Percentiles rank a stretch among this genome's conserved stretches.
Evolutionary conservation across 2,329 filamentous ascomycete genomes (phyloP).

Genomic region (Aspergillus versicolor): DNA sequence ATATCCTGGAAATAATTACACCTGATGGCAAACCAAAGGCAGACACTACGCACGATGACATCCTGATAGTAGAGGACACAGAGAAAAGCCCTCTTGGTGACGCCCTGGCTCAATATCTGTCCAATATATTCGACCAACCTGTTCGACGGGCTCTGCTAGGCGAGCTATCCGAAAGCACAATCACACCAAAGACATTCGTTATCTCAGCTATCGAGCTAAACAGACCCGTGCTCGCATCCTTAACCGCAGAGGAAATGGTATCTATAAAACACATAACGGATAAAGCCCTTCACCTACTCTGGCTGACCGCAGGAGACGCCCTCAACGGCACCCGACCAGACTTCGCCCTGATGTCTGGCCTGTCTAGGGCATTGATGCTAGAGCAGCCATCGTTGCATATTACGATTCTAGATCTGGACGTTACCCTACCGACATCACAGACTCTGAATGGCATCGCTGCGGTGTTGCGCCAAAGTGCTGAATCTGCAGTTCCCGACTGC

Average conservation of each 20-base stretch:
- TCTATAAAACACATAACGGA: neutral
- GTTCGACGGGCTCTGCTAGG: neutral
- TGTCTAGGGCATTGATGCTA: neutral
- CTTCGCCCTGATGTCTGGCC: neutral
- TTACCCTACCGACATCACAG: neutral
- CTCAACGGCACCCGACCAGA: neutral
- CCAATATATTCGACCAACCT: neutral
- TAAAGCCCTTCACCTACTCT: neutral
- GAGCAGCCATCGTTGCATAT: neutral
- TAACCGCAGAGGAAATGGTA: neutral
- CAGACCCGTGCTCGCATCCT: neutral
- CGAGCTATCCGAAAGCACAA: neutral
- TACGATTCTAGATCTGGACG: neutral
- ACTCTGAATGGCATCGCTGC: neutral
- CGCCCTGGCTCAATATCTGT: neutral
- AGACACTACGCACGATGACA: neutral
- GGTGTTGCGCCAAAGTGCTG: neutral
- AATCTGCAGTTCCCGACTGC: neutral
- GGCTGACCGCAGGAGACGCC: neutral
- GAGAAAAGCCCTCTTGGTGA: neutral
- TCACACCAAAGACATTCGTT: neutral
- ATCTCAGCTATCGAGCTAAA: neutral
- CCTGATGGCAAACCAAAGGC: neutral
- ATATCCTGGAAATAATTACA: neutral
- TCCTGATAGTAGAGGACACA: neutral